Evolutionary conservation across 768 basidiomycete species (phyloP), one percentile per base, ranked within the genome.

Genomic region (Boletellus sp.): DNA sequence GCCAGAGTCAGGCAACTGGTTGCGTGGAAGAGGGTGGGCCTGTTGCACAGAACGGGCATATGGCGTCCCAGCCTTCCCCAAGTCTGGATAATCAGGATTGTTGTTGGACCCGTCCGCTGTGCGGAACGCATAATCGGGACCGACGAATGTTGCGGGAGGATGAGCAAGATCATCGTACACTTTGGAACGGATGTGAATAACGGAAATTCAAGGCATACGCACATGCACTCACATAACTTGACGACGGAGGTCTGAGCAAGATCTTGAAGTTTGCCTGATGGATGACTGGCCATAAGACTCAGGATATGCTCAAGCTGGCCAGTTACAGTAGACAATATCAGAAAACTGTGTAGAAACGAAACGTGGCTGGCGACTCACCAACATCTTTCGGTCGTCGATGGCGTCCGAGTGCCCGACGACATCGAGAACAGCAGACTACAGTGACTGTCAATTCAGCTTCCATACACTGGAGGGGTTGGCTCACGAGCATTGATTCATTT

Each of bases 21-120:
- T 79, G 39, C 62, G 70, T 0, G 89, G 84, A 3, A 89, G 70
- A 2, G 86, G 78, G 52, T 84, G 76, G 2, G 48, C 64, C 61
- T 87, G 84, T 56, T 88, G 85, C 20, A 92, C 91, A 40, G 85
- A 90, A 20, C 90, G 81, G n/a, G 88, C 77, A 62, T 93, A 93
- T 0, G 90, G 84, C 12, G 77, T 82, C 6, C 82, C 80, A 2
- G 90, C 87, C 71, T 83, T 84, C 40, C 92, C 92, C 70, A 94
- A 65, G 51, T 83, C 73, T 2, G 90, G 90, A 33, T 73, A 63
- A 47, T 76, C 73, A 39, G 82, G 73, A 59, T 91, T 94, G 70
- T 94, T 94, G 63, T 71, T 68, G 4, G 82, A 80, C 7, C 92
- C 92, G 65, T 94, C 91, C 4, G 88, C 85, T 1, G 77, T 64